Base-by-base conservation (phyloP, 306 rosid genomes). In the Vicia sativa region DNA sequence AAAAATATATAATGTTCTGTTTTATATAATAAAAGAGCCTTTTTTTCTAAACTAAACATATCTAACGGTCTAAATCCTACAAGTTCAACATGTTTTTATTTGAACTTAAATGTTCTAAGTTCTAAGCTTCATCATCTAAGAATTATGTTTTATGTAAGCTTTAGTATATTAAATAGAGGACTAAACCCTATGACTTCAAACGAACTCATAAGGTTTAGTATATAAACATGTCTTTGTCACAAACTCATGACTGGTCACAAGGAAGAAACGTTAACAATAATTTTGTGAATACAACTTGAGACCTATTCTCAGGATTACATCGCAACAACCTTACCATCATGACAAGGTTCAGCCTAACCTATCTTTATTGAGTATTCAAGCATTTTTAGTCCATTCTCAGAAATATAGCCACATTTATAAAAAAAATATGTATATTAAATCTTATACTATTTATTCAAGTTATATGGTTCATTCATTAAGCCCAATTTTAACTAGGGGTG, bases 341-440 rank as follows among this genome's bases (percentile, higher is more conserved):
- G 39, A 42, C 67, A 70, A 59, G 12, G 41, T 15, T 71, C 10
- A 15, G 10, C 70, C 69, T 11, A 49, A 11, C 63, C 39, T 9
- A 50, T 26, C 42, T 37, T 39, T 28, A 15, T 5, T 72, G 13
- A 52, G 23, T 7, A 26, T 72, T 41, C 14, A 15, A 62, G 31
- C 19, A 28, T 7, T 23, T 48, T 49, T 39, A 26, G 56, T 11
- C 64, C 9, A 23, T 34, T 42, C 52, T 50, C 26, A 28, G 21
- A 15, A 49, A 60, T 35, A 21, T 56, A 62, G n/a, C 15, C 7
- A 13, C 64, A 53, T 28, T 11, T 64, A 41, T 42, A 7, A 53
- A 52, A 61, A 26, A 25, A 16, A 62, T 42, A 62, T 62, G 16
- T 62, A 21, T 21, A 21, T 21, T 21, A 21, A 21, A 21, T 21